Evolutionary conservation across 2,329 filamentous ascomycete genomes (phyloP).

Genomic region (Ascochyta pisi): DNA sequence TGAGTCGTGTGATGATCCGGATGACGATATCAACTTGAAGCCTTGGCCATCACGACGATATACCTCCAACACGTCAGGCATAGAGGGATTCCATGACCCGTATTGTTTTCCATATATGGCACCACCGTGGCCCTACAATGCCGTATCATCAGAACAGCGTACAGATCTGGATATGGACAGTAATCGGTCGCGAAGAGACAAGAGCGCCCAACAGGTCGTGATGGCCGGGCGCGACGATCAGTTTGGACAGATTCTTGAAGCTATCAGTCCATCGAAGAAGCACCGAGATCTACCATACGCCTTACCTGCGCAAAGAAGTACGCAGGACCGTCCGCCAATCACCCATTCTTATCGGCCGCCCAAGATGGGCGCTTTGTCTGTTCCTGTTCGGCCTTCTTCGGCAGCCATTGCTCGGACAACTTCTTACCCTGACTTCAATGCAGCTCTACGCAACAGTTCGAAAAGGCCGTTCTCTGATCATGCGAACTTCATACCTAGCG

Average conservation of each 20-base stretch:
- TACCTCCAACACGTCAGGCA: slow-evolving; percentile 2
- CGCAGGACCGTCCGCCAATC: slow-evolving; percentile 9
- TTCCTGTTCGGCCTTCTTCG: slow-evolving; percentile 29
- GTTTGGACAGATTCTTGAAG: slow-evolving; percentile 35
- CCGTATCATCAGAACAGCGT: neutral
- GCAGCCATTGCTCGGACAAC: slow-evolving; percentile 34
- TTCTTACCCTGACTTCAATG: slow-evolving; percentile 32
- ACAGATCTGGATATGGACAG: neutral
- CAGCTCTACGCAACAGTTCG: slow-evolving; percentile 13
- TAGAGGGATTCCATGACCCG: slow-evolving; percentile 1
- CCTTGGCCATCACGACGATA: slow-evolving; percentile 20
- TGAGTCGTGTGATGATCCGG: slow-evolving; percentile 15
- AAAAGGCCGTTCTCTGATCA: slow-evolving; percentile 21
- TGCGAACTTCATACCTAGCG: neutral
- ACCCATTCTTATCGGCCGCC: slow-evolving; percentile 20
- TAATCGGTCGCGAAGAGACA: slow-evolving; percentile 20
- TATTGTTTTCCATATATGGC: slow-evolving; percentile 4
- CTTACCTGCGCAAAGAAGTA: neutral
- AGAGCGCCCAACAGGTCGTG: slow-evolving; percentile 16
- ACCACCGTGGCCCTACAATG: slow-evolving; percentile 18
- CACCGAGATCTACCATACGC: slow-evolving; percentile 57
- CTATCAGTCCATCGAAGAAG: slow-evolving; percentile 57
- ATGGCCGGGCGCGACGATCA: slow-evolving; percentile 39
- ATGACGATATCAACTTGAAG: slow-evolving; percentile 30
- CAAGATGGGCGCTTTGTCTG: slow-evolving; percentile 24